Evolutionary conservation across 345 rosid genomes (phyloP), one percentile per base, ranked within the genome.

Genomic region (Euphorbia peplus): DNA sequence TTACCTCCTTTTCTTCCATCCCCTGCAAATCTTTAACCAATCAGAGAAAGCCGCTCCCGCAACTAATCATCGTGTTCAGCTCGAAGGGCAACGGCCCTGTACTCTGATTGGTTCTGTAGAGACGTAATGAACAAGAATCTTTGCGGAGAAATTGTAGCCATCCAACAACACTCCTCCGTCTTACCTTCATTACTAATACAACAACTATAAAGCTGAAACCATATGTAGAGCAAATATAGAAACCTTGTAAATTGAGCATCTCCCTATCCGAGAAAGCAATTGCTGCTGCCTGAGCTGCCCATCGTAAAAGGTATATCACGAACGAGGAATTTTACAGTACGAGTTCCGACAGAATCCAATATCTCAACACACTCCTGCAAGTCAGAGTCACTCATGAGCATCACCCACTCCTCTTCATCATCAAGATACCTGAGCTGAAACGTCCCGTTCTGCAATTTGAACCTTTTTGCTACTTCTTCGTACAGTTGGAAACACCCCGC

Each of bases 351-450:
- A 28, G 64, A 32, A n/a, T 89, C 88, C 71, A 93, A 39, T 74
- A 91, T 79, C 77, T 91, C 97, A 8, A 91, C 65, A 55, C 96
- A 93, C 82, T 91, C 98, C 59, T 85, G 86, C 52, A 89, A 85
- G 82, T 93, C 98, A 1, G 85, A 85, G 73, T 91, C 92, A 41
- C 72, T 84, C 24, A 82, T 82, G 52, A 91, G 66, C 85, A 93
- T 67, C 69, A 93, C 95, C 97, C 97, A 93, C 72, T 93, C 97
- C 19, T 89, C 91, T 70, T 93, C 98, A 9, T 91, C 98, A 9
- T 91, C 97, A 35, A 93, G 73, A 67, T 93, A 91, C 78, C 83
- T 89, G 66, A 93, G 88, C 76, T 83, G 91, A 85, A 93, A 93
- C 1, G 84, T 69, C 5, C 90, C 93, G 1, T 74, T 81, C 62